Conservation (phyloP, 2,329 filamentous ascomycete species). For the Periglandula ipomoeae region DNA sequence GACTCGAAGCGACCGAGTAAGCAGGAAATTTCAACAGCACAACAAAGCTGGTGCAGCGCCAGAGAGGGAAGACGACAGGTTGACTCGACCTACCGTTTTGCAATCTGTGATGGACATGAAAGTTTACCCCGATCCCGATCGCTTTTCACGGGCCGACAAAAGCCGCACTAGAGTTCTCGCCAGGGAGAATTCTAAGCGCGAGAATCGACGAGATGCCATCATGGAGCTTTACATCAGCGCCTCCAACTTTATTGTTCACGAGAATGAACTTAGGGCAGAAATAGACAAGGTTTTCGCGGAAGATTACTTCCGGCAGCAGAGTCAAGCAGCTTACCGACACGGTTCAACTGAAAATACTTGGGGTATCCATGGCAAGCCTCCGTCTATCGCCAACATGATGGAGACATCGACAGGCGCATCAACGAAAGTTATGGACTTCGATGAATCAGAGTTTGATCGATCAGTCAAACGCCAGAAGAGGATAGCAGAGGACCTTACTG, state of each 20-base stretch:
- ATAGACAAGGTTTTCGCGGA: constrained; percentile 71
- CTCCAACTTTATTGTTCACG: constrained; percentile 74
- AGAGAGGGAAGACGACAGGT: constrained; percentile 64
- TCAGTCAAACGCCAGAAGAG: constrained; percentile 44
- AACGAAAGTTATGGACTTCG: constrained; percentile 26
- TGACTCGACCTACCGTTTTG: constrained; percentile 62
- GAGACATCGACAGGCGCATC: constrained; percentile 23
- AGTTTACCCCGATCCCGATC: constrained; percentile 52
- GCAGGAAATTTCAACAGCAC: constrained; percentile 37
- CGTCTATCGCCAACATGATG: constrained; percentile 36
- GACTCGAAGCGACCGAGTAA: constrained; percentile 28
- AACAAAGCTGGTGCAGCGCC: constrained; percentile 47
- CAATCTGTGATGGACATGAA: constrained; percentile 37
- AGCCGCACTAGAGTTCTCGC: constrained; percentile 35
- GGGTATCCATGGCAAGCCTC: constrained; percentile 38
- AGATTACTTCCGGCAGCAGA: constrained; percentile 39
- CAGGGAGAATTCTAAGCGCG: constrained; percentile 36
- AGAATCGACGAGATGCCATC: constrained; percentile 58
- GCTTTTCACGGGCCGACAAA: constrained; percentile 44
- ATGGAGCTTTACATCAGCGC: constrained; percentile 89
- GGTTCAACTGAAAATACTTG: constrained; percentile 41
- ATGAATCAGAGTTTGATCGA: constrained; percentile 31
- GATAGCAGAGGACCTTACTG: constrained; percentile 50
- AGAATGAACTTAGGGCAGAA: constrained; percentile 62
- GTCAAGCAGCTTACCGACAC: constrained; percentile 17